Conservation (phyloP, 345 rosid genomes). For the Hypericum androsaemum region DNA sequence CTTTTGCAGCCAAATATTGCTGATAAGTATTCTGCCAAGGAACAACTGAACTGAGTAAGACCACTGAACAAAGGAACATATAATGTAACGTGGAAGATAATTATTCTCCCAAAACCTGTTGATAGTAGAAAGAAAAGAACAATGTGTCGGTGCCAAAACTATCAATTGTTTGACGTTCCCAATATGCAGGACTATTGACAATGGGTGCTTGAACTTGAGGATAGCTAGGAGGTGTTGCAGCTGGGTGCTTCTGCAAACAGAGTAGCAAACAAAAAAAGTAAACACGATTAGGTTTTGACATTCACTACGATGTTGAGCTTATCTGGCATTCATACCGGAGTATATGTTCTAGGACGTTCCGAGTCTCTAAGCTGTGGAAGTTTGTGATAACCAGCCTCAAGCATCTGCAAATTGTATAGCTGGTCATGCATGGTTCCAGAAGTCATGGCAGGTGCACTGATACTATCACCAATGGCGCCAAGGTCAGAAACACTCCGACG, state of each 20-base stretch:
- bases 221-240: slow-evolving; percentile 61
- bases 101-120: slow-evolving; percentile 53
- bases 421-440: slow-evolving; percentile 63
- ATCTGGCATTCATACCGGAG: slow-evolving; percentile 44
- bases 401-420: slow-evolving; percentile 71
- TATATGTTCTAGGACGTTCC: slow-evolving; percentile 73
- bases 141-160: slow-evolving; percentile 63
- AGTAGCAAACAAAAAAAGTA: neutral
- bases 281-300: neutral
- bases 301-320: slow-evolving; percentile 6
- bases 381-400: slow-evolving; percentile 70
- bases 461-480: slow-evolving; percentile 71
- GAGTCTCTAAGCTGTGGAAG: slow-evolving; percentile 91
- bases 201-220: slow-evolving; percentile 95
- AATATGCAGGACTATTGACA: slow-evolving; percentile 61
- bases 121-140: slow-evolving; percentile 91
- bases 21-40: slow-evolving; percentile 73
- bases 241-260: slow-evolving; percentile 72
- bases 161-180: slow-evolving; percentile 69
- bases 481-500: slow-evolving; percentile 74
- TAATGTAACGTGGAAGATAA: neutral
- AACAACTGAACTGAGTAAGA: slow-evolving; percentile 1
- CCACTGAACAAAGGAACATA: neutral
- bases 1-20: slow-evolving; percentile 91
- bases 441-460: slow-evolving; percentile 37